phyloP scores from a whole-genome alignment of 2,329 filamentous ascomycete species.

The Botryosphaeria agaves region DNA sequence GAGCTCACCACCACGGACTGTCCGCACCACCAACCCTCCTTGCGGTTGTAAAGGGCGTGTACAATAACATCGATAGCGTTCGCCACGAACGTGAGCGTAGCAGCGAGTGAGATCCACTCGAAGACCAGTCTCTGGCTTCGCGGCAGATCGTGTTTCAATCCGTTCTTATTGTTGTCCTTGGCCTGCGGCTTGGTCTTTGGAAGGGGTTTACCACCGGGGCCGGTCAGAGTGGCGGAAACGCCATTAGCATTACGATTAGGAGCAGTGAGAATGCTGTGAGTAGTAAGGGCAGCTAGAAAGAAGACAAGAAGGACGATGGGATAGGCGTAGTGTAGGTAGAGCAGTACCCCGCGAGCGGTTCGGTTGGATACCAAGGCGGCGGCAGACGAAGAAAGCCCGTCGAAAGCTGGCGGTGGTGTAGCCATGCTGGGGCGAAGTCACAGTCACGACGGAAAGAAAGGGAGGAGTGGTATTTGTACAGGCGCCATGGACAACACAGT shows the following conservation, averaged over 20 bases:
- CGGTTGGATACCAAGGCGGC: conserved; percentile 11
- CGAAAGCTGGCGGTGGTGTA: no score
- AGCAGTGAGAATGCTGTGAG: conserved; percentile 39
- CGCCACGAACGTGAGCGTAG: conserved; percentile 58
- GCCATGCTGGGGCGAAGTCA: no score
- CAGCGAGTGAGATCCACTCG: conserved; percentile 52
- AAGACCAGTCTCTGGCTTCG: conserved; percentile 54
- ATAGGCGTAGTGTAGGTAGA: conserved; percentile 38
- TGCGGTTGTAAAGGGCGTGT: conserved; percentile 51
- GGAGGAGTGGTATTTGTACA: no score
- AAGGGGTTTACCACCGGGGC: conserved; percentile 79
- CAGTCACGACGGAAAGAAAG: no score
- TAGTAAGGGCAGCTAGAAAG: conserved; percentile 45
- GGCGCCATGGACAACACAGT: no score
- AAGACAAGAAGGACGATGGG: conserved; percentile 46
- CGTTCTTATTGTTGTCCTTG: conserved; percentile 25
- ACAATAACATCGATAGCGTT: conserved; percentile 57
- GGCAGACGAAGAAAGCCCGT: no score
- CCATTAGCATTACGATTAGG: conserved; percentile 22
- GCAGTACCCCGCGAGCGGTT: conserved; percentile 24
- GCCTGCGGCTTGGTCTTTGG: conserved; percentile 40
- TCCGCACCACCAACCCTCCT: conserved; percentile 66
- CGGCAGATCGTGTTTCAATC: conserved; percentile 39
- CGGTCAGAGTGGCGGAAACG: conserved; percentile 32
- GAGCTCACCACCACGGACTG: conserved; percentile 54